These are phyloP conservation scores for Gossypium arboreum DNA, from an alignment of 345 rosid species.

Conservation along the genomic window DNA sequence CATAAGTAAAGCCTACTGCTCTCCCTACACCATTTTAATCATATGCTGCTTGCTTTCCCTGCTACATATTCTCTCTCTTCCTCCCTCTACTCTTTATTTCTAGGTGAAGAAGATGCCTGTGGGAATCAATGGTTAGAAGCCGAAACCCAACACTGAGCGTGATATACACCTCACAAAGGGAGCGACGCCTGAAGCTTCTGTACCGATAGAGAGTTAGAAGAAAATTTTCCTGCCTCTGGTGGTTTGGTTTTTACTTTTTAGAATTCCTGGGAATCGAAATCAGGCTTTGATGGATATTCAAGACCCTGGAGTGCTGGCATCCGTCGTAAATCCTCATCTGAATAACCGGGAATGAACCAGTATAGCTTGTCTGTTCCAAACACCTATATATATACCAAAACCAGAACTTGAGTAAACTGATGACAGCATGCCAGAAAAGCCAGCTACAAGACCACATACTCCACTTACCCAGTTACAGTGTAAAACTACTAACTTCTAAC, in stretches of 20 bases:
- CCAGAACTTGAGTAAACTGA: neutral
- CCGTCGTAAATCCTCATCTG: constrained; percentile 76
- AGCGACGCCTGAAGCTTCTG: constrained; percentile 2
- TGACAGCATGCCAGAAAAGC: neutral
- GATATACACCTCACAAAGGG: constrained; percentile 1
- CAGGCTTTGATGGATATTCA: constrained; percentile 82
- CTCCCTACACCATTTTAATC: constrained; percentile 9
- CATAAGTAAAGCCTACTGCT: constrained; percentile 3
- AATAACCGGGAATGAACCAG: constrained; percentile 81
- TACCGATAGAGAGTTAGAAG: constrained; percentile 23
- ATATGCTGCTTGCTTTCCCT: neutral
- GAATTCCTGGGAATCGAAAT: constrained; percentile 68
- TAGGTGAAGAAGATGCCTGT: constrained; percentile 5
- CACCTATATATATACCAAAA: constrained; percentile 42
- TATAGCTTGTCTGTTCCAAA: constrained; percentile 76
- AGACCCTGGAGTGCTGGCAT: constrained; percentile 94
- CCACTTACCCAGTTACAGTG: neutral
- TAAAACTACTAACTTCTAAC: neutral
- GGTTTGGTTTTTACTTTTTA: constrained; percentile 31
- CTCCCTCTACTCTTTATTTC: constrained; percentile 15
- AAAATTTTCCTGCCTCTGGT: constrained; percentile 18
- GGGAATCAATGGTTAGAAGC: constrained; percentile 25
- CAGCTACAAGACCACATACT: neutral
- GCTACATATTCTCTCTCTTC: neutral
- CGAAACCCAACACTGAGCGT: neutral